Evolutionary conservation across 1,284 basidiomycete species (phyloP).

Genomic region (Sporisorium scitamineum): DNA sequence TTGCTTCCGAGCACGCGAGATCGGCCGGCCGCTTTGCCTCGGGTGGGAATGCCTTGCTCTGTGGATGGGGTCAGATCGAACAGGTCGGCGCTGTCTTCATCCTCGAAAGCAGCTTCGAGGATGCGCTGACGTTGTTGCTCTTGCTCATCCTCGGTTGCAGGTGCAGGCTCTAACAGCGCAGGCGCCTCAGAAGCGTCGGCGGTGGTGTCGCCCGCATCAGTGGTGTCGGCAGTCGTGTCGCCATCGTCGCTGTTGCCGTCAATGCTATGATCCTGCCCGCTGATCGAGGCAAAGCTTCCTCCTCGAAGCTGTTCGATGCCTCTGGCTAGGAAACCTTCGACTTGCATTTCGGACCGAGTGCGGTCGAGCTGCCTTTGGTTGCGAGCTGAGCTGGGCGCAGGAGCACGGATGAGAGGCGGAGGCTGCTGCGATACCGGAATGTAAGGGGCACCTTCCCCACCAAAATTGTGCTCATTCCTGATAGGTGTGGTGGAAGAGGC

Average conservation of each 20-base stretch:
- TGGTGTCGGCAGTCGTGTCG: background rate
- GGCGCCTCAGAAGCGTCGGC: conserved; percentile 10
- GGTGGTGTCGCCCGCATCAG: conserved; percentile 21
- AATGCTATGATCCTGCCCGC: conserved; percentile 12
- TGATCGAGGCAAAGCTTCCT: conserved; percentile 28
- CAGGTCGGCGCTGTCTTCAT: conserved; percentile 31
- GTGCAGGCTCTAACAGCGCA: background rate
- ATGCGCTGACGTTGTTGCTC: conserved; percentile 47
- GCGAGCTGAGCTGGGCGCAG: conserved; percentile 11
- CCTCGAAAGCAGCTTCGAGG: conserved; percentile 47
- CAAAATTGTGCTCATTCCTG: conserved; percentile 1
- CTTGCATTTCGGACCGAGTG: conserved; percentile 45
- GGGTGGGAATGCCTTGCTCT: conserved; percentile 2
- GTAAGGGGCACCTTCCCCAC: background rate
- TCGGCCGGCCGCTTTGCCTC: conserved; percentile 34
- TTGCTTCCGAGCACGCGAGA: conserved; percentile 47
- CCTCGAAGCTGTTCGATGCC: conserved; percentile 40
- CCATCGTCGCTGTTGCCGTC: conserved; percentile 16
- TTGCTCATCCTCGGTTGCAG: conserved; percentile 6
- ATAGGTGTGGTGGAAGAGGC: conserved; percentile 34
- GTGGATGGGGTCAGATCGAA: conserved; percentile 34
- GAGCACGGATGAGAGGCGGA: conserved; percentile 38
- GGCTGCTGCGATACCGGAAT: conserved; percentile 25
- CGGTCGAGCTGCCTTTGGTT: conserved; percentile 33
- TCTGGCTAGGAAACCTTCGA: conserved; percentile 46